Evolutionary conservation across 1,139 yeast species (phyloP).

Genomic region (Pneumocystis murina): DNA sequence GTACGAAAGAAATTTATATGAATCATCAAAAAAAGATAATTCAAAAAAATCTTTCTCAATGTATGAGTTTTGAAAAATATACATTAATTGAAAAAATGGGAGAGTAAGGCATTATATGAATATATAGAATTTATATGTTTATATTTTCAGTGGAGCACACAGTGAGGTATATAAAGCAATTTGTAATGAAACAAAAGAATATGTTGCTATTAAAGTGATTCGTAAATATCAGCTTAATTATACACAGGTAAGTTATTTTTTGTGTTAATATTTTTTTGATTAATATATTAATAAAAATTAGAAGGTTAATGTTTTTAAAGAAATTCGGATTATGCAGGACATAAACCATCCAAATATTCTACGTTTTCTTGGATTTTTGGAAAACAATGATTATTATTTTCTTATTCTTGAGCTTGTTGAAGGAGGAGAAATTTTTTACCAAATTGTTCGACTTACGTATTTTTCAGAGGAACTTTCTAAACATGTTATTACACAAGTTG

Average conservation of each 20-base stretch:
- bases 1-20: background rate
- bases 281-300: slow-evolving; percentile 26
- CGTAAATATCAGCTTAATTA: slow-evolving; percentile 47
- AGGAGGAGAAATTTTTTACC: slow-evolving; percentile 93
- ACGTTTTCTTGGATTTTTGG: slow-evolving; percentile 51
- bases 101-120: slow-evolving; percentile 19
- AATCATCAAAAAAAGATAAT: background rate
- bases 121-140: background rate
- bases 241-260: slow-evolving; percentile 25
- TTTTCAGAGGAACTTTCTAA: slow-evolving; percentile 73
- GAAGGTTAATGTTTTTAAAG: slow-evolving; percentile 54
- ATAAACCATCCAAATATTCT: slow-evolving; percentile 60
- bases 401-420: slow-evolving; percentile 70
- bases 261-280: background rate
- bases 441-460: slow-evolving; percentile 80
- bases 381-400: slow-evolving; percentile 52
- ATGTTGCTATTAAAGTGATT: slow-evolving; percentile 76
- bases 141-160: slow-evolving; percentile 71
- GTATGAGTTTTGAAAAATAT: slow-evolving; percentile 34
- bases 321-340: slow-evolving; percentile 69
- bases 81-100: slow-evolving; percentile 33
- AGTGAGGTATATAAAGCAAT: slow-evolving; percentile 68
- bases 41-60: slow-evolving; percentile 26
- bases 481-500: slow-evolving; percentile 73
- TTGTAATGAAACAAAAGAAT: slow-evolving; percentile 32